Evolutionary conservation across 257 asterid genomes (phyloP).

Genomic region (Fraxinus cuspidata): DNA sequence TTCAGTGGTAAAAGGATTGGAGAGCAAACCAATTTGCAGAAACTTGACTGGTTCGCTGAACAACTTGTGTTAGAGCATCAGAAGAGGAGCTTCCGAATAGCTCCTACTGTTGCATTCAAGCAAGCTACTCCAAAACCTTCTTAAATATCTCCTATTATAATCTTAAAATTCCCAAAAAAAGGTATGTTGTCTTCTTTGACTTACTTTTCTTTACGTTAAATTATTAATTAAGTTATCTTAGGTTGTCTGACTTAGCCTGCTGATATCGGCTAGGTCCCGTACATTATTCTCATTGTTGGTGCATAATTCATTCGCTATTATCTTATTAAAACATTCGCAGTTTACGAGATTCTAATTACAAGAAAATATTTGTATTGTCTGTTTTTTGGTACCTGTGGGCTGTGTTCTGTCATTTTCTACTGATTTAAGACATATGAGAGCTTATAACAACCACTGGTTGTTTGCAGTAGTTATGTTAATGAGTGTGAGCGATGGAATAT

Average conservation of each 20-base stretch:
- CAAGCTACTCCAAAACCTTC: conserved; percentile 49
- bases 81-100: conserved; percentile 87
- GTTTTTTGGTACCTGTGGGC: conserved; percentile 38
- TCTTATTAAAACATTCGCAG: conserved; percentile 10
- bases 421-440: conserved; percentile 30
- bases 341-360: conserved; percentile 23
- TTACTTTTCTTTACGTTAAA: conserved; percentile 14
- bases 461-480: conserved; percentile 31
- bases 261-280: conserved; percentile 27
- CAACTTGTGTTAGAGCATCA: conserved; percentile 89
- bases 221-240: conserved; percentile 7
- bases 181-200: conserved; percentile 30
- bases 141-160: conserved; percentile 23
- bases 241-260: conserved; percentile 12
- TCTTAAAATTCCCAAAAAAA: background rate
- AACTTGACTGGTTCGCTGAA: conserved; percentile 87
- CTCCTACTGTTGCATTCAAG: conserved; percentile 91
- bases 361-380: conserved; percentile 34
- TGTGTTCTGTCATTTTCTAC: conserved; percentile 41
- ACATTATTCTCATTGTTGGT: conserved; percentile 12
- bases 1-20: conserved; percentile 76
- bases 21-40: conserved; percentile 77
- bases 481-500: conserved; percentile 25
- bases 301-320: conserved; percentile 10
- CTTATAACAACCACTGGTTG: conserved; percentile 34